Base-by-base conservation (phyloP, 164 flowering plant species). In the Warburgia ugandensis region DNA sequence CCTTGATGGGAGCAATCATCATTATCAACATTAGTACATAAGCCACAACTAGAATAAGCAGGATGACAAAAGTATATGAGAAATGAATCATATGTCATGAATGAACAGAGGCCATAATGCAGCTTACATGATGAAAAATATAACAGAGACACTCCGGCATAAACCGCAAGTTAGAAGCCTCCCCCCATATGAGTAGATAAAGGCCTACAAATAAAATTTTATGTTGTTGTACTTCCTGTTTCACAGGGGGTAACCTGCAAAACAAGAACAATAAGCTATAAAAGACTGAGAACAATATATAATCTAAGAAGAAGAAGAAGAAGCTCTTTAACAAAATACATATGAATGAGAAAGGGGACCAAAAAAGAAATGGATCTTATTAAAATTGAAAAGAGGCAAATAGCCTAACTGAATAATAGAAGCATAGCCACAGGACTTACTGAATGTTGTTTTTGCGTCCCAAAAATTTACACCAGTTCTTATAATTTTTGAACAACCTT, bases 141-240 rank as follows among this genome's bases (percentile, higher is more conserved):
- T 80, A 92, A 48, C 96, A 86, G 6, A 92, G 79, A 59, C 99
- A 92, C 64, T 92, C 99, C 25, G 99, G 99, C 95, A 92, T 84
- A 54, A 88, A 77, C 62, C 99, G 62, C 69, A 92, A 65, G 63
- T 92, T 92, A 58, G 99, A 81, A 57, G 99, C 96, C 67, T 88
- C 99, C 16, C 99, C 99, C 99, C 99, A 92, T 58, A 92, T 88
- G 36, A 92, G 85, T 64, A 88, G 89, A 70, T 88, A 82, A 45
- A 92, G 94, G 27, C 76, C 94, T 42, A 82, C 59, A 48, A 82
- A 86, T 32, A 88, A 60, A 66, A 88, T 69, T 62, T 88, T 92
- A 53, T 79, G 69, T 31, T 88, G 97, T 53, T 80, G 95, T 6
- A 68, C 86, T 52, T 86, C 87, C 63, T 71, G 80, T 49, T 86